A percentile compares a stretch with the other conserved stretches of the same genome.
phyloP scores from a whole-genome alignment of 148 eudicot species.

The Limonium bicolor region DNA sequence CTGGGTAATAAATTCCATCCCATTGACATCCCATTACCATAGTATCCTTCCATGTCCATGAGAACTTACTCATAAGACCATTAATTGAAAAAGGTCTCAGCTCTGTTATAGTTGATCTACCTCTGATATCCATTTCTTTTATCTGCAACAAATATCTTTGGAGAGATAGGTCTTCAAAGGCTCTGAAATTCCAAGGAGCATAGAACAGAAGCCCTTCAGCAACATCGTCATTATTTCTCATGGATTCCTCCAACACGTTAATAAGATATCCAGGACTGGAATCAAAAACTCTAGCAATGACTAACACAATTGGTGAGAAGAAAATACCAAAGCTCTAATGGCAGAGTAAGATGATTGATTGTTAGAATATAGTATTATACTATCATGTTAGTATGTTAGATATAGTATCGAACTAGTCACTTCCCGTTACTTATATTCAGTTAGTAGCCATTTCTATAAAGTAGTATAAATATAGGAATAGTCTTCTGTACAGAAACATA shows the following conservation, averaged over 20 bases:
- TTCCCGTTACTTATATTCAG: too few species aligned
- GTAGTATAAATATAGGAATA: too few species aligned
- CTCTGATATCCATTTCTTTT: constrained; percentile 52
- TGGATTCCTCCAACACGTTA: constrained; percentile 42
- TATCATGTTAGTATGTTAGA: too few species aligned
- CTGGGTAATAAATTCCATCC: constrained; percentile 56
- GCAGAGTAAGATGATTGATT: constrained; percentile 21
- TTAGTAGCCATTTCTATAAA: constrained; percentile 20
- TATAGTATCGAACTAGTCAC: too few species aligned
- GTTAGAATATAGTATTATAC: too few species aligned
- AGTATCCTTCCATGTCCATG: constrained; percentile 83
- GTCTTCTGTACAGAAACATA: too few species aligned
- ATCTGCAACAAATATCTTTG: constrained; percentile 67
- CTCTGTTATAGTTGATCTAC: constrained; percentile 39
- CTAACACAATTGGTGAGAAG: constrained; percentile 52
- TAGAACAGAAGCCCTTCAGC: constrained; percentile 39
- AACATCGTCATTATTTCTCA: constrained; percentile 30
- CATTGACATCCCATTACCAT: constrained; percentile 93
- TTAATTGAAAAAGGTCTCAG: constrained; percentile 65
- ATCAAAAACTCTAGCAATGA: constrained; percentile 65
- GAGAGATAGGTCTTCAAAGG: constrained; percentile 67
- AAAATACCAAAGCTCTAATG: constrained; percentile 70
- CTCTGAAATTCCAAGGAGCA: constrained; percentile 55
- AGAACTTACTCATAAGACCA: constrained; percentile 30
- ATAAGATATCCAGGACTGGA: constrained; percentile 31